Evolutionary conservation across 2,329 filamentous ascomycete genomes (phyloP), one percentile per base, ranked within the genome.

Genomic region (Lecanicillium sp.): DNA sequence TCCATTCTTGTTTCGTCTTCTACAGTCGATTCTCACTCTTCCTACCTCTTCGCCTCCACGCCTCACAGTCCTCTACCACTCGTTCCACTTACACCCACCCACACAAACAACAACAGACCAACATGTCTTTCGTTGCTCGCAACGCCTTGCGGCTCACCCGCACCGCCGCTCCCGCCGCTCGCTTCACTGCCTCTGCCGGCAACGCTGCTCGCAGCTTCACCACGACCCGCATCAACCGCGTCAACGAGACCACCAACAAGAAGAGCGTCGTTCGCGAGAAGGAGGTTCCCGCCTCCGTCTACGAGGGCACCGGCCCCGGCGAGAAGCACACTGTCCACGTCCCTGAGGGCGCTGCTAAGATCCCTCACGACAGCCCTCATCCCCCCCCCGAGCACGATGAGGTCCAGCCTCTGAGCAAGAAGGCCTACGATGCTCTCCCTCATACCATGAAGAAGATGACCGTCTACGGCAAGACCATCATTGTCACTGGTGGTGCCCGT

Each of bases 401-500:
- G 12, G 64, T 78, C 35, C 51, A 62, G 18, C 75, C 75, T 15
- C 64, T 82, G 32, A 65, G 65, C 46, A 62, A 68, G 43, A 64
- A 68, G 50, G 64, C 75, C 40, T 78, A 68, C 58, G 58, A 70
- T 35, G 59, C 67, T 31, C 67, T 85, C 56, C 74, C 80, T 5
- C 68, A 72, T 20, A 85, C 79, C 27, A 68, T 86, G 62, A 70
- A 78, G 61, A 81, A 73, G 60, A 81, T 85, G 71, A 77, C 70
- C 37, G 69, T 85, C 44, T 74, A 73, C 57, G 79, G 70, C 56
- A 85, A 85, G 70, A 75, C 80, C 40, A 80, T 84, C 48, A 70
- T 86, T 47, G 62, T 87, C 51, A 86, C 83, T 56, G 83, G 82
- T 54, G 84, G 80, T 58, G 84, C 82, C 45, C 80, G 83, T 51